Percentiles rank a stretch among this genome's conserved stretches.
These are phyloP conservation scores for Blastocystis sp. DNA, from an alignment of 352 stramenopile genomes.

Conservation along the genomic window DNA sequence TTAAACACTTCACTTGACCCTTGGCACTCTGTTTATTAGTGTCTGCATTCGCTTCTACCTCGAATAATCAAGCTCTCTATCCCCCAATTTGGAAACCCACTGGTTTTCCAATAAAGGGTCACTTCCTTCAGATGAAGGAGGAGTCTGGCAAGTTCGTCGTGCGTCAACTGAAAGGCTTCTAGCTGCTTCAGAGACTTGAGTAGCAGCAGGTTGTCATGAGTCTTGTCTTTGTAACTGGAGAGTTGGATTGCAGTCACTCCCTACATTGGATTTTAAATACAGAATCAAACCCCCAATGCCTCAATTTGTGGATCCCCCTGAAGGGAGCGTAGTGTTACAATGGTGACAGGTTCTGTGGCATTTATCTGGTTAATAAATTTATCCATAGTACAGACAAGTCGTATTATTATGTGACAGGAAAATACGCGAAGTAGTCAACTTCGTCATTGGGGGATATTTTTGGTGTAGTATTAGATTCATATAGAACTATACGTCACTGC, in stretches of 20 bases:
- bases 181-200: slow-evolving; percentile 3
- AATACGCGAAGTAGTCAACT: slow-evolving; percentile 27
- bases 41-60: background rate
- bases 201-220: background rate
- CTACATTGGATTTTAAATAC: background rate
- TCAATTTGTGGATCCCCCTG: background rate
- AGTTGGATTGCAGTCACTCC: background rate
- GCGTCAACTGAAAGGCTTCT: slow-evolving; percentile 14
- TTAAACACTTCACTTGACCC: background rate
- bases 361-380: slow-evolving; percentile 50
- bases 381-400: background rate
- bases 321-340: slow-evolving; percentile 6
- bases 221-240: slow-evolving; percentile 20
- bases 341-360: background rate
- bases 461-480: background rate
- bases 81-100: background rate
- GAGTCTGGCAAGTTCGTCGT: background rate
- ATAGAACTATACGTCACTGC: too few species aligned
- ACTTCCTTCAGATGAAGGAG: slow-evolving; percentile 4
- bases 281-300: background rate
- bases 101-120: slow-evolving; percentile 11
- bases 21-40: slow-evolving; percentile 1
- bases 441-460: background rate
- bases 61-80: slow-evolving; percentile 10
- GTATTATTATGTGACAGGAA: slow-evolving; percentile 44